Evolutionary conservation across 75 land plant species (phyloP), one percentile per base, ranked within the genome.

Genomic region (Gnetum montanum): DNA sequence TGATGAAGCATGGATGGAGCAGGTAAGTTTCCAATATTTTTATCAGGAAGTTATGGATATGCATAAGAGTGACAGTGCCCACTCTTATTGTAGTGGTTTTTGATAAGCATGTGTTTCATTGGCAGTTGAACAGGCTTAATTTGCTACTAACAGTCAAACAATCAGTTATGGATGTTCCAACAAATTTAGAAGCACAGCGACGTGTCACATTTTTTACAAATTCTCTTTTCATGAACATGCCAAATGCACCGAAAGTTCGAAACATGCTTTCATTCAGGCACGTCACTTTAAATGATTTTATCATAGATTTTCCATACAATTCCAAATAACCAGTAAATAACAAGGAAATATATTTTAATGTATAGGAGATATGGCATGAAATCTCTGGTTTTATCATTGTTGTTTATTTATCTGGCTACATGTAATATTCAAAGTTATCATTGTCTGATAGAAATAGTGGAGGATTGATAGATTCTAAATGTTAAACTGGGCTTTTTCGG

Each of bases 191-290:
- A 69, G 96, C 99, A 45, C 83, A 88, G 13, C 76, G 96, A 15
- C 77, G 96, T 10, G 83, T 94, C 35, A 64, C 96, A 27, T 94
- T 94, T 46, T 94, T 94, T 68, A 69, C 91, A 49, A 94, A 94
- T 56, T 94, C 99, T 16, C 61, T 94, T 34, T 90, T 94, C 52
- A 94, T 94, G 99, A 72, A 80, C 60, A 89, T 94, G 96, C 99
- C 99, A 44, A 77, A 75, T 36, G 96, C 96, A 46, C 96, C 96
- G n/a, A 64, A 68, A 48, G 99, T 94, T 20, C 79, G 83, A n/a
- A 76, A 90, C 29, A 94, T 94, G 99, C 62, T 94, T 0, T 83
- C 99, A 23, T 90, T 94, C 73, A 94, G 98, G 96, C 85, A 41
- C n/a, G n/a, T n/a, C n/a, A n/a, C n/a, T n/a, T n/a, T n/a, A n/a